These are phyloP conservation scores for Wickerhamomyces sp. DNA, from an alignment of 1,139 yeast genomes.

Conservation along the genomic window DNA sequence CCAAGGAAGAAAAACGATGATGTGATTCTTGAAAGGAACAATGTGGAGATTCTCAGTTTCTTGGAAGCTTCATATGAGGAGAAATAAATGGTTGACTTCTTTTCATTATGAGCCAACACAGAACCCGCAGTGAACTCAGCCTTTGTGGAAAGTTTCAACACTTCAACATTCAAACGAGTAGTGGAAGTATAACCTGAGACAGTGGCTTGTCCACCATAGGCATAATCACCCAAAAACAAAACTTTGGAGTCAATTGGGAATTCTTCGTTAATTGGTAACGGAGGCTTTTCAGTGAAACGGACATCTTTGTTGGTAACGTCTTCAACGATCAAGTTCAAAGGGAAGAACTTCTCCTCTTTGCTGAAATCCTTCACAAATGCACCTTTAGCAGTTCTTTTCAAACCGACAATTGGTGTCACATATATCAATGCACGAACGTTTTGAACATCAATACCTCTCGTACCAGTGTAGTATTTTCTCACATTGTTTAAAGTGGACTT, in stretches of 20 bases:
- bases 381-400: constrained; percentile 65
- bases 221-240: constrained; percentile 82
- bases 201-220: constrained; percentile 81
- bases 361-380: constrained; percentile 69
- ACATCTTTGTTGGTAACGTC: constrained; percentile 67
- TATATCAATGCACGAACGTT: constrained; percentile 54
- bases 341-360: constrained; percentile 50
- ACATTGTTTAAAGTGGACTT: constrained; percentile 31
- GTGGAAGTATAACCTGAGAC: constrained; percentile 57
- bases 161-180: constrained; percentile 46
- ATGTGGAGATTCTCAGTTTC: constrained; percentile 50
- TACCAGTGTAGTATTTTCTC: constrained; percentile 36
- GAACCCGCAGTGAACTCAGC: constrained; percentile 63
- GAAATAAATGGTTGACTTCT: constrained; percentile 49
- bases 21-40: constrained; percentile 72
- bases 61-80: constrained; percentile 67
- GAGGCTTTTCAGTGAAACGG: constrained; percentile 68
- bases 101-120: constrained; percentile 53
- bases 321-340: constrained; percentile 77
- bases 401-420: constrained; percentile 74
- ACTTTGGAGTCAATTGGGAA: constrained; percentile 71
- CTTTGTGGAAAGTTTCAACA: constrained; percentile 44
- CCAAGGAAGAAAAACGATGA: constrained; percentile 63
- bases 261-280: constrained; percentile 76
- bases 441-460: constrained; percentile 56